Evolutionary conservation across 768 basidiomycete genomes (phyloP).

Genomic region (Leccinum fibrillosum): DNA sequence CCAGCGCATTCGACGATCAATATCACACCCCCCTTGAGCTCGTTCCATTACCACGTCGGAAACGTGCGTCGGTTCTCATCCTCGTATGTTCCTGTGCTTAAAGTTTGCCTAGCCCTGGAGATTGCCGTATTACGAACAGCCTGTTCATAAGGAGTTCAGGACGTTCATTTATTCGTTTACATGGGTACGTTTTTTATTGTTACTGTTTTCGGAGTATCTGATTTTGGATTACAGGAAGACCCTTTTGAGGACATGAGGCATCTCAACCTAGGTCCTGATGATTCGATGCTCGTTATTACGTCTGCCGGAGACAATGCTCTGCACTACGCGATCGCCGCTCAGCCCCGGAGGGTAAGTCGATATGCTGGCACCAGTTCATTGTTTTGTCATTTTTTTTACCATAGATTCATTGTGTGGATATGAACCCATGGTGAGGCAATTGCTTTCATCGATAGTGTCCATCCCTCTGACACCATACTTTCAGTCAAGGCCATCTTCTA

Average conservation of each 20-base stretch:
- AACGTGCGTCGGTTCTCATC: conserved; percentile 32
- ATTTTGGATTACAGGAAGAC: conserved; percentile 50
- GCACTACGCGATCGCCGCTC: conserved; percentile 69
- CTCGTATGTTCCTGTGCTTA: neutral
- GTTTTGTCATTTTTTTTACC: neutral
- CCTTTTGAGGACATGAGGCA: conserved; percentile 69
- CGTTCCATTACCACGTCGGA: conserved; percentile 60
- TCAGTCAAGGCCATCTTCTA: conserved; percentile 69
- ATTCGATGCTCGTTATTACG: conserved; percentile 72
- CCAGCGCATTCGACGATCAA: conserved; percentile 38
- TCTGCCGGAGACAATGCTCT: conserved; percentile 79
- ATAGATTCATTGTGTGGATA: conserved; percentile 67
- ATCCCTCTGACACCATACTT: neutral
- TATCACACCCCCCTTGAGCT: conserved; percentile 52
- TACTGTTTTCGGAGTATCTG: neutral
- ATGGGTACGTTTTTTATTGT: conserved; percentile 38
- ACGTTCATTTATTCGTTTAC: conserved; percentile 66
- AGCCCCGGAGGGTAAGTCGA: conserved; percentile 47
- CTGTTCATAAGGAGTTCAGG: conserved; percentile 63
- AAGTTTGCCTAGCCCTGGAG: conserved; percentile 48
- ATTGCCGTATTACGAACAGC: conserved; percentile 67
- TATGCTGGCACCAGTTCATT: neutral
- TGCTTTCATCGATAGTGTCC: neutral
- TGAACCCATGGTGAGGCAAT: conserved; percentile 56
- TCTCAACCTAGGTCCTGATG: conserved; percentile 54